Conservation (phyloP, 2,329 filamentous ascomycete genomes). For the Trichophaea hybrida region DNA sequence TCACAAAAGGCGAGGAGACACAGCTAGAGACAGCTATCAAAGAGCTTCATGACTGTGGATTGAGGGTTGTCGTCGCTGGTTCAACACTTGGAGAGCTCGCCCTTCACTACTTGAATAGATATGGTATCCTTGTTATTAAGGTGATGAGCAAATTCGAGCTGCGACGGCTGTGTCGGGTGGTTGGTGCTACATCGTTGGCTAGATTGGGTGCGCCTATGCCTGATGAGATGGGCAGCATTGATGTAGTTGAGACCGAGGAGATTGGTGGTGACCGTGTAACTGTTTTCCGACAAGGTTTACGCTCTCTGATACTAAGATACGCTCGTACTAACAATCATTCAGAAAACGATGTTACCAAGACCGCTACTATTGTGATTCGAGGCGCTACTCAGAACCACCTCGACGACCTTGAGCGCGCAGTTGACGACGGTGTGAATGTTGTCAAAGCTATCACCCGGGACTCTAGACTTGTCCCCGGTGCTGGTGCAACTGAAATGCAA, state of each 20-base stretch:
- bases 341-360: conserved; percentile 82
- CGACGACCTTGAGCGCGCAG: conserved; percentile 89
- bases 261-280: conserved; percentile 97
- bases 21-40: conserved; percentile 87
- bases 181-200: conserved; percentile 90
- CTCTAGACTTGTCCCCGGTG: conserved; percentile 76
- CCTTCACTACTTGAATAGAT: conserved; percentile 94
- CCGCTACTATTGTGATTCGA: conserved; percentile 82
- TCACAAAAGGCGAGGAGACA: conserved; percentile 88
- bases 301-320: background rate
- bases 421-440: conserved; percentile 96
- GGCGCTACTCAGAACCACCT: conserved; percentile 97
- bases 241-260: conserved; percentile 91
- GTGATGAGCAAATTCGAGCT: conserved; percentile 97
- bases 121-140: conserved; percentile 89
- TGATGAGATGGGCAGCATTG: conserved; percentile 94
- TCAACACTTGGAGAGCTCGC: conserved; percentile 91
- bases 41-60: conserved; percentile 83
- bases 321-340: background rate
- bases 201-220: conserved; percentile 95
- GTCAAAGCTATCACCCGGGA: conserved; percentile 97
- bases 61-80: conserved; percentile 83
- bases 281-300: conserved; percentile 66
- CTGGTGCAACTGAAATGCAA: conserved; percentile 87
- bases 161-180: conserved; percentile 83